Conservation (phyloP, 2,329 filamentous ascomycete species). For the Talaromyces albobiverticillius region DNA sequence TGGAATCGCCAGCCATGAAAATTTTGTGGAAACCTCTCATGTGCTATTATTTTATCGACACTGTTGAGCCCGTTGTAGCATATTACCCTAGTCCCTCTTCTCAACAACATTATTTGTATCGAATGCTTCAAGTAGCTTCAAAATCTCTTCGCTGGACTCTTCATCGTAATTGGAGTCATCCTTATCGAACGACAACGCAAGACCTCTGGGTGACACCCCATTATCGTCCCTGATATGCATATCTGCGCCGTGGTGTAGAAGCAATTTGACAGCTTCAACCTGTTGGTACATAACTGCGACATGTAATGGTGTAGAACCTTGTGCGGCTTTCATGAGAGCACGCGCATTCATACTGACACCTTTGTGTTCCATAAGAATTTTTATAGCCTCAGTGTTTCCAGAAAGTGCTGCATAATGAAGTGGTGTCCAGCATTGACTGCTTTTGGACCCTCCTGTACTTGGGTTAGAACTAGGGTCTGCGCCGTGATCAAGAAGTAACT, state of each 20-base stretch:
- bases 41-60: no score
- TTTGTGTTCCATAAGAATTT: background rate
- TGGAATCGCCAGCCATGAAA: no score
- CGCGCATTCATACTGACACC: background rate
- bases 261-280: background rate
- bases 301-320: background rate
- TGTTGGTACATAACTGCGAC: background rate
- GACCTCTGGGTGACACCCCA: background rate
- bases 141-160: background rate
- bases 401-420: background rate
- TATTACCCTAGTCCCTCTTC: no score
- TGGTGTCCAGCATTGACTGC: background rate
- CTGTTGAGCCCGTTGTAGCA: no score
- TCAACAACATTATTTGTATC: background rate
- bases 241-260: conserved; percentile 1
- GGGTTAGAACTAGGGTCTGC: background rate
- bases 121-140: background rate
- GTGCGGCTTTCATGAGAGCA: background rate
- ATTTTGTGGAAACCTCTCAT: no score
- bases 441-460: no score
- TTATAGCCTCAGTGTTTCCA: background rate
- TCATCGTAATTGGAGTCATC: no score
- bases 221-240: background rate
- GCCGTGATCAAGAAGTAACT: background rate
- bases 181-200: background rate